Base-by-base conservation (phyloP, 768 basidiomycete species). In the Lactarius tabidus region DNA sequence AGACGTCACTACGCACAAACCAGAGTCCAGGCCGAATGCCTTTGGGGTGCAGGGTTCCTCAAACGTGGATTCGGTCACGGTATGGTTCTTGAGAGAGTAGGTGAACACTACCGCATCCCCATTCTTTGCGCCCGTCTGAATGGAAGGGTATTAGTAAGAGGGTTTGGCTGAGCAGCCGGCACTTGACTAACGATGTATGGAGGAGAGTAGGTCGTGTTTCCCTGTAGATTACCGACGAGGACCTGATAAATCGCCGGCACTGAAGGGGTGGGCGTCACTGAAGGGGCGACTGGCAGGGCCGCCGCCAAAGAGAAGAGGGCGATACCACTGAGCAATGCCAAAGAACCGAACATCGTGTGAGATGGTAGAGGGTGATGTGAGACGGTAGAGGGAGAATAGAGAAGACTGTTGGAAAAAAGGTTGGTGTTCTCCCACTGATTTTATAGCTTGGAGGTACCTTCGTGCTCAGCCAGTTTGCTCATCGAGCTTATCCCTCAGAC, bases 71-170 rank as follows among this genome's bases (percentile, higher is more conserved):
- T 76, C 73, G 20, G 72, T 73, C 9, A 72, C 74, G 6, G 67
- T 69, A 67, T 76, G 75, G 62, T 74, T 75, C 58, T 74, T 74
- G 54, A 63, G 63, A 20, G 68, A 38, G 72, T 73, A 76, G 3
- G n/a, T 43, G 66, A 75, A 76, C 7, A 23, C 15, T 62, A 76
- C 59, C 3, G 41, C 58, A 59, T 76, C 75, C 5, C 73, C 70
- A 38, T 57, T 15, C 17, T 43, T 36, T 9, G 72, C 74, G 17
- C 6, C n/a, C n/a, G n/a, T 23, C 68, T 69, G 57, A 39, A 57
- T 2, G 35, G 6, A 6, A 35, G 7, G n/a, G 10, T 15, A 28
- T 65, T 29, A 60, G 59, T 31, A 20, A 15, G n/a, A 60, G 10
- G 10, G 15, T 45, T 41, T 8, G 38, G 35, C 7, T 1, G 36